Base-by-base conservation (phyloP, 140 eudicot species). In the Senecio squalidus region DNA sequence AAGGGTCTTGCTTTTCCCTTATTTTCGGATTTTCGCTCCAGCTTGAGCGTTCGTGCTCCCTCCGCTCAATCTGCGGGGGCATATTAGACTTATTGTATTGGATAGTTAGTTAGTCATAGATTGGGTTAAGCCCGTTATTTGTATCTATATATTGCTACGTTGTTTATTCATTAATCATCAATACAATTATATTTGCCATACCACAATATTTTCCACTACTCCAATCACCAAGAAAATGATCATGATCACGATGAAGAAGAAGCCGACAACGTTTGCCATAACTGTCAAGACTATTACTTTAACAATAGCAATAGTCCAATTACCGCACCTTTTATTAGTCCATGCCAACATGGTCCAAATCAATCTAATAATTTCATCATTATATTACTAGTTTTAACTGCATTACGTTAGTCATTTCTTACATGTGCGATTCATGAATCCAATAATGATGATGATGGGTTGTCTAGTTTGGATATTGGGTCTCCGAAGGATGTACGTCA, bases 351-450 rank as follows among this genome's bases (percentile, higher is more conserved):
- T 18, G 36, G n/a, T 17, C 30, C 28, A 0, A 10, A 53, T 5
- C 62, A 59, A 34, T 64, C 75, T 13, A 59, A 30, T 47, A 83
- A 74, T 51, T 72, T 71, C 27, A 81, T 86, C 4, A 45, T 82
- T 14, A 44, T 76, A 36, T 77, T 65, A 0, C 18, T 80, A 7
- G 50, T 90, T 68, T 82, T 70, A 48, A 48, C 94, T 20, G 90
- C 81, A 55, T 34, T 90, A 71, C 75, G 95, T 47, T 82, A 77
- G 68, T 90, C 97, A 15, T 66, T 89, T 0, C 94, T 90, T 10
- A 90, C 88, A 3, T 90, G 97, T 67, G 69, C 84, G 14, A 90
- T 83, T 9, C 89, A 76, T 9, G 67, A 78, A 8, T 67, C 81
- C 17, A 83, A 82, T n/a, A n/a, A n/a, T 25, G n/a, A n/a, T n/a